Evolutionary conservation across 345 rosid genomes (phyloP).

Genomic region (Eucalyptus cloeziana): DNA sequence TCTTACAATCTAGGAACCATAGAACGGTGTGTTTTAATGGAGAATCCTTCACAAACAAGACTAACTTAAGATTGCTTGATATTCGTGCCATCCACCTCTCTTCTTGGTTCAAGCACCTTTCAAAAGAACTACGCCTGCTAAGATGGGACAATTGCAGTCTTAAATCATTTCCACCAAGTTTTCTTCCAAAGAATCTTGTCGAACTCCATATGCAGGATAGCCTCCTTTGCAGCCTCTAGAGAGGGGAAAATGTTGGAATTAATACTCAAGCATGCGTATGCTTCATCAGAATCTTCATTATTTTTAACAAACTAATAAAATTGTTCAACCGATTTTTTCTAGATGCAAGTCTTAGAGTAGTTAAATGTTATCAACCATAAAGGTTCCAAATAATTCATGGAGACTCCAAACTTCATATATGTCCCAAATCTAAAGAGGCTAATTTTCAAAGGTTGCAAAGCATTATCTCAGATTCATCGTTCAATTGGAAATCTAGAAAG

Average conservation of each 20-base stretch:
- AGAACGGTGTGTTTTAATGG: accelerated
- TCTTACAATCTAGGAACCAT: not conserved
- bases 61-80: not conserved
- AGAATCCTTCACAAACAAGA: not conserved
- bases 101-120: not conserved
- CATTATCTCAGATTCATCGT: not conserved
- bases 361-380: not conserved
- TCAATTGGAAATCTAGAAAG: not conserved
- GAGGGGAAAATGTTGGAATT: not conserved
- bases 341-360: not conserved
- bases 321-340: not conserved
- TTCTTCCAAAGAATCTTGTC: not conserved
- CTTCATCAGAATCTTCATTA: not conserved
- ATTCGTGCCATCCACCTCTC: not conserved
- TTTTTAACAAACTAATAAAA: not conserved
- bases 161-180: not conserved
- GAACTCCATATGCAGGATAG: not conserved
- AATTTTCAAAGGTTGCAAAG: not conserved
- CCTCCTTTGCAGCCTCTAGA: not conserved
- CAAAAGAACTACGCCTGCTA: not conserved
- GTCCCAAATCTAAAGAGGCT: not conserved
- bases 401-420: not conserved
- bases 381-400: not conserved
- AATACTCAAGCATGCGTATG: not conserved
- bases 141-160: not conserved